Conservation (phyloP, 2,329 filamentous ascomycete genomes). For the Monosporascus sp. region DNA sequence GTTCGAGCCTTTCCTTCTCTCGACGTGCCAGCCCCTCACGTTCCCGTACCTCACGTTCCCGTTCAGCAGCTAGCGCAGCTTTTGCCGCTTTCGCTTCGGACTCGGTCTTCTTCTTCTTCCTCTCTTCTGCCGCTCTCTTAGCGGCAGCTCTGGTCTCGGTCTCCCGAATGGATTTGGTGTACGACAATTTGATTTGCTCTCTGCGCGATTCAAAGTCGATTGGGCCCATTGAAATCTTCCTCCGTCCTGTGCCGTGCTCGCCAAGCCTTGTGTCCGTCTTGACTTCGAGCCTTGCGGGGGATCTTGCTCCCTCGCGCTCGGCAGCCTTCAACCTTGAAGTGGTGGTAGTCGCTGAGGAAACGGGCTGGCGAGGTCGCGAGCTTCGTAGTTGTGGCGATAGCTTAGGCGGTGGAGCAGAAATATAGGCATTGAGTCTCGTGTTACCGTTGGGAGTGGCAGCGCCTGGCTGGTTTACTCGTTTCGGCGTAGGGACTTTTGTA, state of each 20-base stretch:
- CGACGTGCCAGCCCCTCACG: conserved; percentile 5
- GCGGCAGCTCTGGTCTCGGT: conserved; percentile 54
- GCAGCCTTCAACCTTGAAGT: conserved; percentile 61
- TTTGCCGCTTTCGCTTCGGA: conserved; percentile 33
- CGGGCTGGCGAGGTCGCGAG: conserved; percentile 73
- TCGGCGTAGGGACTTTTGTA: conserved; percentile 29
- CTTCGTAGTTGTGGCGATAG: conserved; percentile 75
- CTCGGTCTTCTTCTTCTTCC: conserved; percentile 46
- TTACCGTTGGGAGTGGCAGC: conserved; percentile 46
- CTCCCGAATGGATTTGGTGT: conserved; percentile 76
- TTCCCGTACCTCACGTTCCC: conserved; percentile 18
- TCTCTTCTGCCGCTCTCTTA: conserved; percentile 46
- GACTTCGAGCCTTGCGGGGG: conserved; percentile 28
- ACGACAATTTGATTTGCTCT: conserved; percentile 77
- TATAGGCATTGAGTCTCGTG: conserved; percentile 64
- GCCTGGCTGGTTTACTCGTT: conserved; percentile 35
- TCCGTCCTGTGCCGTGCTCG: conserved; percentile 35
- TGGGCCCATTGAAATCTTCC: conserved; percentile 60
- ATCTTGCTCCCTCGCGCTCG: conserved; percentile 43
- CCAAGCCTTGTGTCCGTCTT: conserved; percentile 30
- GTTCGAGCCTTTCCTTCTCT: conserved; percentile 12
- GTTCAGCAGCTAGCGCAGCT: conserved; percentile 32
- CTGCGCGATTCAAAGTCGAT: conserved; percentile 82
- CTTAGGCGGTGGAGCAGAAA: conserved; percentile 64
- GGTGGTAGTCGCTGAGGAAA: conserved; percentile 68